Evolutionary conservation across 2,329 filamentous ascomycete genomes (phyloP).

Genomic region (Clonostachys chloroleuca): DNA sequence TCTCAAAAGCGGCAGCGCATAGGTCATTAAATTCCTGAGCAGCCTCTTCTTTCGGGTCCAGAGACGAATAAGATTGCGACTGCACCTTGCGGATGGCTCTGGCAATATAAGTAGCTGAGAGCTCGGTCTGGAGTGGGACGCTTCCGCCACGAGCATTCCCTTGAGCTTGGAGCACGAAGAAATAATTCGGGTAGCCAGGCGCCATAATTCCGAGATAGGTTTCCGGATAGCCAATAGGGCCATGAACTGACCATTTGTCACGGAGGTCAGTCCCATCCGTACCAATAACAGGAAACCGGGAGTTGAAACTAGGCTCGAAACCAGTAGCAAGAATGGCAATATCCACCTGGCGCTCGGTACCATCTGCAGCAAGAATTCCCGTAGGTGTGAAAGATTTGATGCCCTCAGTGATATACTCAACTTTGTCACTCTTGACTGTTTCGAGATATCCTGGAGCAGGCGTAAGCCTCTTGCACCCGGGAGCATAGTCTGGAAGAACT

Average conservation of each 20-base stretch:
- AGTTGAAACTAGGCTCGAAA: constrained; percentile 16
- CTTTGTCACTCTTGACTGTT: constrained; percentile 55
- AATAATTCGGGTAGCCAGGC: constrained; percentile 17
- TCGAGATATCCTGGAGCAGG: constrained; percentile 66
- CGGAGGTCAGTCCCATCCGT: constrained; percentile 20
- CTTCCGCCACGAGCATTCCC: not conserved
- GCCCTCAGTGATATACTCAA: constrained; percentile 55
- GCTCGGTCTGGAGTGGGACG: not conserved
- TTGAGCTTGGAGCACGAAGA: constrained; percentile 2
- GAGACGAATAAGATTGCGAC: not conserved
- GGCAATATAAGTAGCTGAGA: not conserved
- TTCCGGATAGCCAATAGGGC: constrained; percentile 8
- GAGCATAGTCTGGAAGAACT: constrained; percentile 59
- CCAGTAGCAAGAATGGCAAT: constrained; percentile 15
- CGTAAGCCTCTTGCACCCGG: constrained; percentile 60
- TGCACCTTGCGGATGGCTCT: not conserved
- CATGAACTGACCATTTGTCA: constrained; percentile 15
- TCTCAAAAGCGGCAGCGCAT: not conserved
- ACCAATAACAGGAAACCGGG: constrained; percentile 39
- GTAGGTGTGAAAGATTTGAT: no score
- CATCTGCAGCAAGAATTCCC: constrained; percentile 55
- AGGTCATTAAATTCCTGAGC: not conserved
- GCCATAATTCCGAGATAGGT: constrained; percentile 22
- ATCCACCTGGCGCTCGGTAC: constrained; percentile 8
- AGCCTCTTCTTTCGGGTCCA: not conserved